These are phyloP conservation scores for Solanum virginianum DNA, from an alignment of 257 asterid species.

Conservation along the genomic window DNA sequence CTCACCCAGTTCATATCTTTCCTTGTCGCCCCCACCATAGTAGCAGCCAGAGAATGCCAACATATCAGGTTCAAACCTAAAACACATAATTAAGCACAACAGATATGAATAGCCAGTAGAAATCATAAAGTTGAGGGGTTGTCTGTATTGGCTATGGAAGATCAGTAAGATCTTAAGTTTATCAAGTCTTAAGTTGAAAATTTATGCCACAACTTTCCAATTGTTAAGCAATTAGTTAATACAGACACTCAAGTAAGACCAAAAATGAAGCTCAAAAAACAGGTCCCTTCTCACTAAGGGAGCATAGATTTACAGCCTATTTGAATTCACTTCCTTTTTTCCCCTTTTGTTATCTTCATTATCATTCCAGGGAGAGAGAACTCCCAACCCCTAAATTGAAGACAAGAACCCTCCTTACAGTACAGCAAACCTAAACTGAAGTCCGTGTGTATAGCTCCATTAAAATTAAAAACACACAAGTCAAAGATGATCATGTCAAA, in stretches of 20 bases:
- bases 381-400: not conserved
- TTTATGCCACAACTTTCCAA: not conserved
- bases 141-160: not conserved
- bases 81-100: not conserved
- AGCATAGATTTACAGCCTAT: not conserved
- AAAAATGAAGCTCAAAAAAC: not conserved
- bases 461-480: not conserved
- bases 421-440: not conserved
- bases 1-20: constrained; percentile 31
- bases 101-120: not conserved
- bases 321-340: not conserved
- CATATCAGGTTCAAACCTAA: constrained; percentile 51
- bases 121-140: not conserved
- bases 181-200: not conserved
- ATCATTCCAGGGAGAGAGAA: not conserved
- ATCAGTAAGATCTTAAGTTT: not conserved
- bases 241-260: not conserved
- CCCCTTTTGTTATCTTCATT: not conserved
- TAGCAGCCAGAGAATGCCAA: constrained; percentile 47
- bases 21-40: constrained; percentile 44
- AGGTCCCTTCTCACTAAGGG: not conserved
- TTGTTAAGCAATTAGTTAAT: not conserved
- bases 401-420: not conserved
- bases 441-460: not conserved
- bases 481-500: not conserved